A percentile compares a stretch with the other conserved stretches of the same genome.
Conservation (phyloP, 2,329 filamentous ascomycete genomes). For the Fusarium veterinarium region DNA sequence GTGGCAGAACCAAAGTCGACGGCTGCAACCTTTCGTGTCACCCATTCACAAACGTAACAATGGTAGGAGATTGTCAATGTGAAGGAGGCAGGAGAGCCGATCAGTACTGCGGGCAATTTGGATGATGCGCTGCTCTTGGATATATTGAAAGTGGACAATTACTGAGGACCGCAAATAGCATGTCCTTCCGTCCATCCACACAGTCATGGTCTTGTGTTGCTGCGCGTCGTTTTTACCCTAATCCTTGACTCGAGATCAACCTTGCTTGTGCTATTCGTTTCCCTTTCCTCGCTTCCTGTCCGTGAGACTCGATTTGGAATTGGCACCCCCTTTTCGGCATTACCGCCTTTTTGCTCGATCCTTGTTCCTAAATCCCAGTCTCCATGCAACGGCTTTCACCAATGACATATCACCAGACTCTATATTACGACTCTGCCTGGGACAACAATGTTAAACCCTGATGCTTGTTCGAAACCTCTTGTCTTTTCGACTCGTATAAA, state of each 20-base stretch:
- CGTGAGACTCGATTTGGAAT: conserved; percentile 22
- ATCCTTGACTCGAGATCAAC: background rate
- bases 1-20: too few species aligned
- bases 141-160: background rate
- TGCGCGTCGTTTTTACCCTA: background rate
- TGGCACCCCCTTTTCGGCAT: conserved; percentile 34
- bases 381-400: conserved; percentile 5
- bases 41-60: too few species aligned
- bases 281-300: too few species aligned
- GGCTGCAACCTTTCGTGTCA: too few species aligned
- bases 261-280: background rate
- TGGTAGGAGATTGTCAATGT: too few species aligned
- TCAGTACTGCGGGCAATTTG: background rate
- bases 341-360: conserved; percentile 39
- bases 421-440: background rate
- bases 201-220: background rate
- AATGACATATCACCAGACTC: background rate
- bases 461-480: background rate
- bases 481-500: background rate
- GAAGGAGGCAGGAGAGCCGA: background rate
- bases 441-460: background rate
- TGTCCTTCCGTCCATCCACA: conserved; percentile 8
- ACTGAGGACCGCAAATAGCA: conserved; percentile 24
- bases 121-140: background rate
- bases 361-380: background rate